Evolutionary conservation across 2,329 filamentous ascomycete genomes (phyloP), one percentile per base, ranked within the genome.

Genomic region (Fusarium acutatum): DNA sequence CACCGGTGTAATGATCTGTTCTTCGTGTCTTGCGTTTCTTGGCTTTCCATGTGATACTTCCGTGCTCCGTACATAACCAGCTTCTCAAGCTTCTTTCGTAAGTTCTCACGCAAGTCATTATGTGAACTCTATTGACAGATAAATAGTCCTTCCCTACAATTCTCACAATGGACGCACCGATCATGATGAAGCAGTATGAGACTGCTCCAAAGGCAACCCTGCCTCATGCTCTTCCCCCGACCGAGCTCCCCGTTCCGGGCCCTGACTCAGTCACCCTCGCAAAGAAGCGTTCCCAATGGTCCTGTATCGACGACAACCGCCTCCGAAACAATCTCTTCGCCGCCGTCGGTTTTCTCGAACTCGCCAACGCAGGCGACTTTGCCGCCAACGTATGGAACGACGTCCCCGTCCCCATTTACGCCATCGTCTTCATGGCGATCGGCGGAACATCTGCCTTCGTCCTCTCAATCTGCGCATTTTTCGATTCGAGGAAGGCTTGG

Each of bases 331-430:
- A 82, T 24, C 75, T 82, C 3, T 68, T 76, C 28, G 75, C 76
- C 32, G 77, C 75, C 9, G 79, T 88, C 3, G 88, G 87, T 2
- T 86, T 86, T 53, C 84, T 90, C 24, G 88, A 90, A 67, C 81
- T 89, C 5, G 86, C 86, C 60, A 90, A 90, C 73, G 86, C 87
- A 0, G 84, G 84, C 5, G 88, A 90, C 72, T 89, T 89, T 61
- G 86, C 88, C 0, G 88, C 88, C 62, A 89, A 90, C 61, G 84
- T 89, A 3, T 90, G 86, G 86, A 89, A 90, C 70, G 70, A 84
- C 4, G 79, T 84, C 1, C 88, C 87, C 1, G 83, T 88, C 0
- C 88, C 88, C 1, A 71, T 76, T 3, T 85, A 85, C 56, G 88
- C 86, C 14, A 78, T 84, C 2, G 82, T 84, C 0, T 79, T 89